Evolutionary conservation across 225 moss, liverwort and hornwort species (phyloP), one percentile per base, ranked within the genome.

Genomic region (Marchantia paleacea): DNA sequence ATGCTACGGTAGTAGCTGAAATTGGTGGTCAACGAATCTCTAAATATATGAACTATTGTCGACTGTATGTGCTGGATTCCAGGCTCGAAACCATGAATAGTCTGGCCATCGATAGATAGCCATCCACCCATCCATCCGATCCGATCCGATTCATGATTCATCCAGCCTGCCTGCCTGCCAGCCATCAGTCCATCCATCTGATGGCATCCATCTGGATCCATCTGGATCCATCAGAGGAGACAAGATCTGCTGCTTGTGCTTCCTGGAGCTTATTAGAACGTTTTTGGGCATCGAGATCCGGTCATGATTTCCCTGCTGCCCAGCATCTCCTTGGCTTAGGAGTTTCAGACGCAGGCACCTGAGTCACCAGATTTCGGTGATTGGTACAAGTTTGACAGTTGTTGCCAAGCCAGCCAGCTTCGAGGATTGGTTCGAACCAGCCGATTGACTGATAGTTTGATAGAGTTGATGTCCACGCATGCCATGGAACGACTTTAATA

Each of bases 311-410:
- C 3, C 39, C 39, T 39, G 5, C 39, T 39, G 39, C 39, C 39
- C 39, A 39, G 58, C 5, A 58, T 58, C 58, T 58, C 6, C 15
- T 58, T 58, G 58, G 58, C 58, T 62, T 62, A 24, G 62, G 62
- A 62, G n/a, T 62, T 58, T 62, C 62, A n/a, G 62, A 62, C 62
- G n/a, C 62, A 22, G 62, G n/a, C 62, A 62, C 22, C 62, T 62
- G n/a, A 62, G 9, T 62, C 62, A 62, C 1, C 22, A 62, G n/a
- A 62, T 16, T 18, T 18, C n/a, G 62, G 6, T 22, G 22, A 1
- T 24, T 62, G 62, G 62, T 18, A 68, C 39, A 39, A 39, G 39
- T 67, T 67, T 67, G 26, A 67, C 29, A 68, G 29, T 26, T 68
- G 29, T 68, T 68, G 30, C 25, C 15, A 31, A 15, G 68, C 31